Evolutionary conservation across 441 rosid genomes (phyloP), one percentile per base, ranked within the genome.

Genomic region (Gossypium laxum): DNA sequence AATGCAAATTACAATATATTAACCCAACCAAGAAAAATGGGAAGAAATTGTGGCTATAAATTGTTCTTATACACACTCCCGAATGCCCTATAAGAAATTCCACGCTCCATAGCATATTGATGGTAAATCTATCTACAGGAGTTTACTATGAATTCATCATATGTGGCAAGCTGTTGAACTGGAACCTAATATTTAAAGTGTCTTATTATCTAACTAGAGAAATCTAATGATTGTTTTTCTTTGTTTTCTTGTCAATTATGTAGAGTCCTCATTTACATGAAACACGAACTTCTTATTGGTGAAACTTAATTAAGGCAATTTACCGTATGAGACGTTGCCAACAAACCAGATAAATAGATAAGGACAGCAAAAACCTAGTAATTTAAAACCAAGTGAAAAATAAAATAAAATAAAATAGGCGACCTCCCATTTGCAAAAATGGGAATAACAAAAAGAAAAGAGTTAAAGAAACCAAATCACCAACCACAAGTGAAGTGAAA

Each of bases 251-350:
- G n/a, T 11, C 52, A 63, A 41, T 18, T 63, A 1, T 18, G 68
- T 26, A 62, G 45, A 38, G 45, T 38, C 14, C 28, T 62, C 51
- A 5, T 18, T 38, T 18, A 18, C 67, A 38, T 38, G 15, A 38
- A 62, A 17, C n/a, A 19, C 15, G 2, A 62, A 1, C 50, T 11
- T 38, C 67, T 4, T 38, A 63, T 41, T 4, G 15, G 8, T 19
- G 10, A 63, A 63, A 41, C 51, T 19, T 63, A 63, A 63, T 63
- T 19, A 63, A 63, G 17, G 17, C 45, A 26, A 63, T 63, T 38
- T 15, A 41, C 30, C 7, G 2, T 60, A 7, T 32, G 12, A 60
- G 41, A 6, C 17, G 65, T 4, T 60, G n/a, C 47, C 45, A 60
- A 7, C 64, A 59, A n/a, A 59, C 47, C 45, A 60, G 34, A 60